These are phyloP conservation scores for Myxozyma vanderwaltii DNA, from an alignment of 805 yeast species.

Conservation along the genomic window DNA sequence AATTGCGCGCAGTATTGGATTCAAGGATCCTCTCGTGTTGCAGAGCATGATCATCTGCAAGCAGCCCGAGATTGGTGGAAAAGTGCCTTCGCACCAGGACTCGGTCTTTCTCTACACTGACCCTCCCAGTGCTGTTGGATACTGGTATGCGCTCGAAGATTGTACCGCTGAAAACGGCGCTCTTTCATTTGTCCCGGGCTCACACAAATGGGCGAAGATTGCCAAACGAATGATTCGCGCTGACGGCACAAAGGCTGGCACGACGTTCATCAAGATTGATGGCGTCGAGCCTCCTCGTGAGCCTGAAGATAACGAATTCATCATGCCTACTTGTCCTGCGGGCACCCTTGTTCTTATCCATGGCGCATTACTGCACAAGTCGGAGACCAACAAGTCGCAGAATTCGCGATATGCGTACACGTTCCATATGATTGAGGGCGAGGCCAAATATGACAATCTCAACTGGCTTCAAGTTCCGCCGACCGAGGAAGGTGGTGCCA, in stretches of 20 bases:
- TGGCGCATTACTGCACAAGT: constrained; percentile 70
- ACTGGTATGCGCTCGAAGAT: constrained; percentile 80
- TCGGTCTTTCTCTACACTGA: constrained; percentile 70
- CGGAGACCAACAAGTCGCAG: constrained; percentile 58
- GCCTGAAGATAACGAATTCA: constrained; percentile 47
- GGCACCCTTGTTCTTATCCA: constrained; percentile 74
- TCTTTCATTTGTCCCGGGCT: constrained; percentile 66
- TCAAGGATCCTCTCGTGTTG: constrained; percentile 66
- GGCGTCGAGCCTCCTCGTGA: constrained; percentile 41
- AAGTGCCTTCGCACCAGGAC: constrained; percentile 78
- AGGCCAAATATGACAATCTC: constrained; percentile 56
- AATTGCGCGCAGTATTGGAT: constrained; percentile 57
- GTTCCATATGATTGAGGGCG: constrained; percentile 76
- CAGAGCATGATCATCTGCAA: constrained; percentile 81
- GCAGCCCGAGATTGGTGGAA: constrained; percentile 71
- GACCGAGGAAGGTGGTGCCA: constrained; percentile 54
- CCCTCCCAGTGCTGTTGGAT: constrained; percentile 73
- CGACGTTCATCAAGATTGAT: constrained; percentile 52
- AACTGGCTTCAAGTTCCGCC: constrained; percentile 84
- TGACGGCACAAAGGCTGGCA: constrained; percentile 53
- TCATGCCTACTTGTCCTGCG: constrained; percentile 62
- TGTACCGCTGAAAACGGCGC: constrained; percentile 71
- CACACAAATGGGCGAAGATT: constrained; percentile 61
- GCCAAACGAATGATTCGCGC: constrained; percentile 64
- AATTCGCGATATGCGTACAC: constrained; percentile 75